Base-by-base conservation (phyloP, 257 asterid genomes). In the Euphrasia confusa region DNA sequence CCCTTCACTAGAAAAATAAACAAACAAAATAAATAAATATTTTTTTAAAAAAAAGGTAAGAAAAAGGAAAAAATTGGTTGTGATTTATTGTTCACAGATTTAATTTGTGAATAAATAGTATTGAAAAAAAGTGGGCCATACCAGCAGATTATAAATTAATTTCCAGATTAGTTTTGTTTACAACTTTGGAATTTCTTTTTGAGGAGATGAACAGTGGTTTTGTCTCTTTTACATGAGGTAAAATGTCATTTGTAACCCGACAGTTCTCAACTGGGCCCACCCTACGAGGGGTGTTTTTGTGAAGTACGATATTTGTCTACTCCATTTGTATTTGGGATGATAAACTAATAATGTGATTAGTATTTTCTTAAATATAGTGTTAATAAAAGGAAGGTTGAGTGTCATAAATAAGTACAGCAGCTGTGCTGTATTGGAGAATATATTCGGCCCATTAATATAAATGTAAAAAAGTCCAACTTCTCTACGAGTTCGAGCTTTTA, bases 81-180 rank as follows among this genome's bases (percentile, higher is more conserved):
- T 35, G 54, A 45, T 54, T 54, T 54, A 73, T 57, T 60, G 74
- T 72, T 15, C 59, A 33, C 10, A 65, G 74, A 76, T 73, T 65
- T 71, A 65, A 58, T 55, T 11, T 45, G 5, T 45, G 52, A 69
- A 71, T 78, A 81, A 68, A 62, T 68, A 76, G 47, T 60, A 66
- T 32, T 39, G 52, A 65, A 28, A 59, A 71, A 69, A 66, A 69
- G 57, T 60, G 74, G 80, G 78, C 93, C 98, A 21, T 0, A 1
- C 24, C 24, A 21, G 24, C 24, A 21, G 85, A 79, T 80, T 81
- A n/a, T 83, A 76, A 73, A 61, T 64, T 67, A 12, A 21, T 21
- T 21, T 21, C 75, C 28, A 10, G 21, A 21, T 32, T 48, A 65
- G 77, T 69, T 78, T 14, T 78, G 78, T 59, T 68, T 72, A 30